A percentile compares a stretch with the other conserved stretches of the same genome.
Evolutionary conservation across 2,329 filamentous ascomycete genomes (phyloP).

Genomic region (Talaromyces sp.): DNA sequence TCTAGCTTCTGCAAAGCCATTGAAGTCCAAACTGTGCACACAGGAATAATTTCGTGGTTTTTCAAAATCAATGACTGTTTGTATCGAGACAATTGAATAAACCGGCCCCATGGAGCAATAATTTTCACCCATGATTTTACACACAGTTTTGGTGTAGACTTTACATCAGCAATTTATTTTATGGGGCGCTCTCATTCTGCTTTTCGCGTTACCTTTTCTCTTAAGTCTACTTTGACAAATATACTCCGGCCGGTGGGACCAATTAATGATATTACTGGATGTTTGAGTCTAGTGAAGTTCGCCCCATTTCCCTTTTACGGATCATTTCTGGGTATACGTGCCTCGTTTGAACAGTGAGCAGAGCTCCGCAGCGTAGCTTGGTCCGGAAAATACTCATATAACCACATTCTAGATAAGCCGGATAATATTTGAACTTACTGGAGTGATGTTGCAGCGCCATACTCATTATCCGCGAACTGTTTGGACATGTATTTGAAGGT

Average conservation of each 20-base stretch:
- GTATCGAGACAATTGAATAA: neutral
- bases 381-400: no score
- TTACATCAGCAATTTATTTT: neutral
- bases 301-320: neutral
- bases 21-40: neutral
- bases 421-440: no score
- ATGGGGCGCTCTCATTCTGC: neutral
- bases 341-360: no score
- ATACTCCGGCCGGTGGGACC: neutral
- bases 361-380: no score
- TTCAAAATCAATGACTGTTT: neutral
- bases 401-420: no score
- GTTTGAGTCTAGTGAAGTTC: neutral
- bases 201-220: neutral
- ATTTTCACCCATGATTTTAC: neutral
- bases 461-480: constrained; percentile 27
- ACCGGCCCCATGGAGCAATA: neutral
- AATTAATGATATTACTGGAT: neutral
- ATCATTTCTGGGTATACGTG: neutral
- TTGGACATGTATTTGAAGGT: constrained; percentile 26
- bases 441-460: no score
- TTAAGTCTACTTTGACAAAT: neutral
- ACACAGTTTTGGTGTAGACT: neutral
- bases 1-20: neutral
- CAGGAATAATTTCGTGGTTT: neutral